Percentiles rank a stretch among this genome's conserved stretches.
phyloP scores from a whole-genome alignment of 768 basidiomycete species.

The Suillus occidentalis region DNA sequence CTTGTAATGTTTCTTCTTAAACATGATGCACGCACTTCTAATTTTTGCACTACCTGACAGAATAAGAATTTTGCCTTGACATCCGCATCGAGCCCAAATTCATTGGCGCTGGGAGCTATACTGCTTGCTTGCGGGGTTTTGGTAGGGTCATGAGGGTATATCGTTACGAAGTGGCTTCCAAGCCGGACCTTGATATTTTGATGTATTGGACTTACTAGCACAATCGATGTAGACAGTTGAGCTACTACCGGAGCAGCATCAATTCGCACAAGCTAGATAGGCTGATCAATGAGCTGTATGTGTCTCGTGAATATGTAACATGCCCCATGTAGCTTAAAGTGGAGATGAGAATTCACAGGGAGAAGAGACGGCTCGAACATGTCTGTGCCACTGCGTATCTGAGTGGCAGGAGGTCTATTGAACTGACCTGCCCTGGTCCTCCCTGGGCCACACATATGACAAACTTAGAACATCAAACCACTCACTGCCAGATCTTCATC shows the following conservation, averaged over 20 bases:
- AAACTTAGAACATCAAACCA: too few relatives aligned
- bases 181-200: neutral
- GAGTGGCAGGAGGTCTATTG: too few relatives aligned
- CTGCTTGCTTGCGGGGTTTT: slow-evolving; percentile 24
- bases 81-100: slow-evolving; percentile 18
- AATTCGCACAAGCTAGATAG: too few relatives aligned
- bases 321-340: too few relatives aligned
- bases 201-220: neutral
- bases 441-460: too few relatives aligned
- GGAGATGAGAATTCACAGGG: too few relatives aligned
- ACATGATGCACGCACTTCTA: neutral
- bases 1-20: slow-evolving; percentile 15
- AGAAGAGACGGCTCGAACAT: too few relatives aligned
- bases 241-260: neutral
- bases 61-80: slow-evolving; percentile 20
- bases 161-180: neutral
- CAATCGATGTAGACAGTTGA: neutral
- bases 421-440: too few relatives aligned
- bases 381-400: too few relatives aligned
- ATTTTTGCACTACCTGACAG: slow-evolving; percentile 12
- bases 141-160: slow-evolving; percentile 11
- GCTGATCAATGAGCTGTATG: neutral
- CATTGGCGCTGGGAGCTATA: slow-evolving; percentile 21
- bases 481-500: too few relatives aligned
- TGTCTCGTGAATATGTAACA: neutral